Evolutionary conservation across 2,329 filamentous ascomycete genomes (phyloP).

Genomic region (Beauveria sp.): DNA sequence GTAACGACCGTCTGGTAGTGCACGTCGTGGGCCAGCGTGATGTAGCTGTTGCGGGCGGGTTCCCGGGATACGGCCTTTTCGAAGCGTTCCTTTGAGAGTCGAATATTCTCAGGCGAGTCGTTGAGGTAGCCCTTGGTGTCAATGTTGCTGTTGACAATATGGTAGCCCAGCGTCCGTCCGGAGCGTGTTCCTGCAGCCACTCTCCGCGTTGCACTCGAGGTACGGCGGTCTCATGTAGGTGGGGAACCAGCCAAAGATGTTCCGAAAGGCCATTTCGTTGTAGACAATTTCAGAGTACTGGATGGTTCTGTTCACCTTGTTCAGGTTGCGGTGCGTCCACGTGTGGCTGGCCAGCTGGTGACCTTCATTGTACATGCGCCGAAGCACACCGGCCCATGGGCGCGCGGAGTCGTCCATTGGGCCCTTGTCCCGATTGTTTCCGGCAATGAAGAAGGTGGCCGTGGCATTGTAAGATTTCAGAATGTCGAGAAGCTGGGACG

Average conservation of each 20-base stretch:
- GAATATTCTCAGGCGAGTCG: conserved; percentile 40
- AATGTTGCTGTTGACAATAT: conserved; percentile 48
- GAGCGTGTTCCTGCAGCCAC: conserved; percentile 32
- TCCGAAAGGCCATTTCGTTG: conserved; percentile 37
- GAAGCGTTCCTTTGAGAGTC: conserved; percentile 33
- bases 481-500: conserved; percentile 32
- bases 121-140: conserved; percentile 56
- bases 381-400: conserved; percentile 29
- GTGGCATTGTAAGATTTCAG: conserved; percentile 24
- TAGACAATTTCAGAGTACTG: conserved; percentile 33
- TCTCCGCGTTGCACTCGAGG: conserved; percentile 32
- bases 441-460: conserved; percentile 36
- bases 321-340: conserved; percentile 39
- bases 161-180: conserved; percentile 39
- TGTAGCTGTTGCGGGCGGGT: conserved; percentile 29
- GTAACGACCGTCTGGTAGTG: conserved; percentile 38
- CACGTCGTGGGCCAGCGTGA: conserved; percentile 47
- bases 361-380: conserved; percentile 32
- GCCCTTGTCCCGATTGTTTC: conserved; percentile 33
- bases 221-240: conserved; percentile 39
- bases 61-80: conserved; percentile 27
- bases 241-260: conserved; percentile 34
- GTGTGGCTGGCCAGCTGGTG: conserved; percentile 42
- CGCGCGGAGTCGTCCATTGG: conserved; percentile 31
- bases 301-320: conserved; percentile 25